phyloP scores from a whole-genome alignment of 2,329 filamentous ascomycete genomes.

The Cytospora schulzeri region DNA sequence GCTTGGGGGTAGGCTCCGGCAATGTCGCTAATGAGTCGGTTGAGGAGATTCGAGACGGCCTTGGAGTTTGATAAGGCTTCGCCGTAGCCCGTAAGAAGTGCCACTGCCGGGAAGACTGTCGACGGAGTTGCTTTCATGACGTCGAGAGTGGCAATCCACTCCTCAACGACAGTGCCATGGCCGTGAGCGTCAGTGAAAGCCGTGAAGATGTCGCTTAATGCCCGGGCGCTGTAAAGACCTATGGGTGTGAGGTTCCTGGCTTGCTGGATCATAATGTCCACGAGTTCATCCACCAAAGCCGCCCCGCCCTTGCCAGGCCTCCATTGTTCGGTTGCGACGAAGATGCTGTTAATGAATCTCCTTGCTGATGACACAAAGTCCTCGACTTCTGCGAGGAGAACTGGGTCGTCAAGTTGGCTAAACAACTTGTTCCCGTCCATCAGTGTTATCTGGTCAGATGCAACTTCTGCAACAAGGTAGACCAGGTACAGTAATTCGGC shows the following conservation, averaged over 20 bases:
- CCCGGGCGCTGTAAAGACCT: slow-evolving; percentile 56
- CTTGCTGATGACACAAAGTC: slow-evolving; percentile 46
- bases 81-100: slow-evolving; percentile 55
- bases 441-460: slow-evolving; percentile 56
- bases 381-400: slow-evolving; percentile 44
- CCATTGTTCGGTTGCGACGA: slow-evolving; percentile 43
- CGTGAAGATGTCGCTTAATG: slow-evolving; percentile 53
- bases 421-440: slow-evolving; percentile 51
- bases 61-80: slow-evolving; percentile 53
- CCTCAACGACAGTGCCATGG: slow-evolving; percentile 47
- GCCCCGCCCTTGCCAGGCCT: slow-evolving; percentile 33
- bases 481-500: slow-evolving; percentile 56
- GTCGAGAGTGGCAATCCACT: slow-evolving; percentile 48
- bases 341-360: slow-evolving; percentile 39
- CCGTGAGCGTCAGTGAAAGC: slow-evolving; percentile 50
- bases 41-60: slow-evolving; percentile 55
- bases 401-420: slow-evolving; percentile 41
- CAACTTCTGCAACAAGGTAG: slow-evolving; percentile 52
- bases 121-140: slow-evolving; percentile 50
- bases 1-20: slow-evolving; percentile 48
- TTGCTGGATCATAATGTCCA: slow-evolving; percentile 48
- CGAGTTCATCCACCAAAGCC: slow-evolving; percentile 43
- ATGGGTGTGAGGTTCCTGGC: slow-evolving; percentile 45
- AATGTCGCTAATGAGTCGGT: slow-evolving; percentile 63
- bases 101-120: slow-evolving; percentile 52